phyloP scores from a whole-genome alignment of 2,329 filamentous ascomycete species.

The Aspergillus luchuensis region DNA sequence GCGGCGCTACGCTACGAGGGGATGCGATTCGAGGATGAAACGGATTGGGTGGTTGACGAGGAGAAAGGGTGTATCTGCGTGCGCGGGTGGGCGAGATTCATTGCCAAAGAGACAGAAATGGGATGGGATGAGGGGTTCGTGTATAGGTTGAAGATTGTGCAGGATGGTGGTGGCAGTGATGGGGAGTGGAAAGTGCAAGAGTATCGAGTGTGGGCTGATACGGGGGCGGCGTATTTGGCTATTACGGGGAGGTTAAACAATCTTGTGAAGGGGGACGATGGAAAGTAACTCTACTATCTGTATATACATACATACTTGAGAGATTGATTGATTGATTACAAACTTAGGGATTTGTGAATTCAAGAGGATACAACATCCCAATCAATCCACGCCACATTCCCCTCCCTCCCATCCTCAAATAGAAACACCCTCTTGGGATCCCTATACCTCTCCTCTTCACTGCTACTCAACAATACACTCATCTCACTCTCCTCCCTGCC shows the following conservation, averaged over 20 bases:
- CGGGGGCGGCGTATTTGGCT: constrained; percentile 48
- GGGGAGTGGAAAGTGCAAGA: constrained; percentile 36
- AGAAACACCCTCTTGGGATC: constrained; percentile 51
- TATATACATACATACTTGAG: neutral
- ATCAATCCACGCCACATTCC: constrained; percentile 55
- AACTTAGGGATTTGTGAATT: neutral
- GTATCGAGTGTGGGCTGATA: constrained; percentile 50
- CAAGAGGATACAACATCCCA: constrained; percentile 14
- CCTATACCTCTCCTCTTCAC: constrained; percentile 42
- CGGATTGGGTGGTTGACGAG: constrained; percentile 42
- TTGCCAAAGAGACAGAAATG: constrained; percentile 37
- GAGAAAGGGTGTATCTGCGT: constrained; percentile 35
- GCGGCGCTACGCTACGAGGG: constrained; percentile 35
- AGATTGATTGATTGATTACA: no score
- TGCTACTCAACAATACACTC: constrained; percentile 50
- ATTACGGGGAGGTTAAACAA: constrained; percentile 23
- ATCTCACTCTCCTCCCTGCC: constrained; percentile 47
- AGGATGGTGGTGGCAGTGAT: constrained; percentile 23
- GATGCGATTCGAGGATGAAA: constrained; percentile 41
- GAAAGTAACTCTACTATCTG: neutral
- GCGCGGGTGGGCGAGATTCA: constrained; percentile 38
- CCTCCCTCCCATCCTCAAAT: constrained; percentile 47
- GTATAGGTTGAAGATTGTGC: constrained; percentile 41
- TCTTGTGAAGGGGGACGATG: neutral
- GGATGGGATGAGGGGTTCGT: constrained; percentile 46